A percentile compares a stretch with the other conserved stretches of the same genome.
Evolutionary conservation across 108 stramenopile genomes (phyloP).

Genomic region (Skeletonema menzelii): DNA sequence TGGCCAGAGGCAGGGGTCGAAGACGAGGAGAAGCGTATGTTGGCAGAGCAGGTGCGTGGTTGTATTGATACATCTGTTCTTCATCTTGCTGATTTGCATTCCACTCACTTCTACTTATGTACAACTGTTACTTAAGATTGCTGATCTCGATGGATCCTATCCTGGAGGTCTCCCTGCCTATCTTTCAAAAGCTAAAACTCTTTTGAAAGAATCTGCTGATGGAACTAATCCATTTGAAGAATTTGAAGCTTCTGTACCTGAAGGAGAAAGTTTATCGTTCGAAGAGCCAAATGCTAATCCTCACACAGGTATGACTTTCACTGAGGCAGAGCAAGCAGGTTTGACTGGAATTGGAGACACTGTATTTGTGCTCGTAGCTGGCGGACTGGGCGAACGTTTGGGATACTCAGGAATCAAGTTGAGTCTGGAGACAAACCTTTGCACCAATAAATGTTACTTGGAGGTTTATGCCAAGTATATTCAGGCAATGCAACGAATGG

Average conservation of each 20-base stretch:
- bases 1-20: slow-evolving; percentile 84
- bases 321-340: slow-evolving; percentile 75
- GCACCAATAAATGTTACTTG: slow-evolving; percentile 73
- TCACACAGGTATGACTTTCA: slow-evolving; percentile 81
- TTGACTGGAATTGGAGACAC: slow-evolving; percentile 59
- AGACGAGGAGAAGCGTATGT: slow-evolving; percentile 74
- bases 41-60: slow-evolving; percentile 77
- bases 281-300: slow-evolving; percentile 50
- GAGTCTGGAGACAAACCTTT: slow-evolving; percentile 81
- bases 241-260: slow-evolving; percentile 88
- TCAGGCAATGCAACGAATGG: slow-evolving; percentile 90
- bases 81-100: neutral
- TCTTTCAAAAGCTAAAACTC: slow-evolving; percentile 79
- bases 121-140: slow-evolving; percentile 48
- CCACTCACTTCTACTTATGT: neutral
- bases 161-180: slow-evolving; percentile 94
- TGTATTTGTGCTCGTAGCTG: slow-evolving; percentile 89
- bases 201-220: slow-evolving; percentile 85
- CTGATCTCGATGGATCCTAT: slow-evolving; percentile 88
- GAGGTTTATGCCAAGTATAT: slow-evolving; percentile 90
- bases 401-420: slow-evolving; percentile 99
- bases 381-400: slow-evolving; percentile 97
- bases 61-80: neutral
- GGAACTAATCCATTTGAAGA: slow-evolving; percentile 95
- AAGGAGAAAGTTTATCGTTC: slow-evolving; percentile 84